Conservation (phyloP, 1,284 basidiomycete genomes). For the Puccinia coronata region DNA sequence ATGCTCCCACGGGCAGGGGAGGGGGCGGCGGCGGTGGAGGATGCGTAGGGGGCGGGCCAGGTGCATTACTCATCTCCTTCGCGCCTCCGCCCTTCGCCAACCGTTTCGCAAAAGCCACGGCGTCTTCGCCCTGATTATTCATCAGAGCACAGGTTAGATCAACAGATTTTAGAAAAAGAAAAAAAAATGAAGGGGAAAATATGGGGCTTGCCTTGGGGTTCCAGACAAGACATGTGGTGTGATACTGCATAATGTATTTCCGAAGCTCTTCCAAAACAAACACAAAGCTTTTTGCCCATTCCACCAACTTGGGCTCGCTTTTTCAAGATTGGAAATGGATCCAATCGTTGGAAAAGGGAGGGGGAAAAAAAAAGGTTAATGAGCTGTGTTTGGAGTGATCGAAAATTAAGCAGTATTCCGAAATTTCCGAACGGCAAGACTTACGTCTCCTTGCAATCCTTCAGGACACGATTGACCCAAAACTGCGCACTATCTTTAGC, state of each 20-base stretch:
- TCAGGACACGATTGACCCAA: slow-evolving; percentile 87
- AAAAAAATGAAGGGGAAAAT: background rate
- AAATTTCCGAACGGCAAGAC: slow-evolving; percentile 54
- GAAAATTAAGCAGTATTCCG: background rate
- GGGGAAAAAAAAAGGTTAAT: background rate
- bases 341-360: background rate
- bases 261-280: slow-evolving; percentile 75
- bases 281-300: slow-evolving; percentile 80
- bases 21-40: slow-evolving; percentile 65
- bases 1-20: slow-evolving; percentile 61
- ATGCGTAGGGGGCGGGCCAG: slow-evolving; percentile 63
- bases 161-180: background rate
- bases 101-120: slow-evolving; percentile 51
- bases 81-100: slow-evolving; percentile 7
- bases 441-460: slow-evolving; percentile 88
- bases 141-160: background rate
- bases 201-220: slow-evolving; percentile 70
- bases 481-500: slow-evolving; percentile 86
- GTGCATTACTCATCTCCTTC: slow-evolving; percentile 55
- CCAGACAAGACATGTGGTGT: slow-evolving; percentile 87
- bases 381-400: background rate
- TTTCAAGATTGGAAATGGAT: slow-evolving; percentile 7
- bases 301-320: slow-evolving; percentile 82
- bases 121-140: slow-evolving; percentile 56
- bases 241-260: slow-evolving; percentile 81